Percentiles rank a stretch among this genome's conserved stretches.
These are phyloP conservation scores for Blastocladiella emersonii DNA, from an alignment of 371 early-diverging fungal genomes.

Conservation along the genomic window DNA sequence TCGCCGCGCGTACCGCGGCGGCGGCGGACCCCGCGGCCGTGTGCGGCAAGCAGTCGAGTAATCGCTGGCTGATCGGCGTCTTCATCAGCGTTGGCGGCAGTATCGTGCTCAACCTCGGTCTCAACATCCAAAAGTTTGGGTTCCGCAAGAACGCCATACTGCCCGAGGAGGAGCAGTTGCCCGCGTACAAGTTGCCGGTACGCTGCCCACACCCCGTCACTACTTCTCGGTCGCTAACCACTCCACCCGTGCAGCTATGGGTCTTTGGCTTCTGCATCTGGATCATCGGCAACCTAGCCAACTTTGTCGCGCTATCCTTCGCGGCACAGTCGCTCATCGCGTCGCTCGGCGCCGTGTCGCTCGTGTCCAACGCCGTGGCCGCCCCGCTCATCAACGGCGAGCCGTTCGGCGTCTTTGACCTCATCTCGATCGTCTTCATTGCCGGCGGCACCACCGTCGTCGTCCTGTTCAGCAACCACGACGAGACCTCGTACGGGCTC, in stretches of 20 bases:
- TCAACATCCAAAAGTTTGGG: conserved; percentile 74
- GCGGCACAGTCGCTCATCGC: conserved; percentile 78
- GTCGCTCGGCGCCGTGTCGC: conserved; percentile 61
- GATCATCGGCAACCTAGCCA: conserved; percentile 54
- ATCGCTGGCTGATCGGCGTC: conserved; percentile 42
- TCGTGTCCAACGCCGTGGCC: conserved; percentile 68
- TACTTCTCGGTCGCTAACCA: background rate
- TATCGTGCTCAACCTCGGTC: conserved; percentile 59
- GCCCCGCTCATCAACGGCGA: conserved; percentile 76
- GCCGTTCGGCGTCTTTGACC: conserved; percentile 38
- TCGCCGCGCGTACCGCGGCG: background rate
- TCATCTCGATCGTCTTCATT: conserved; percentile 59
- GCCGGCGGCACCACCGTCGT: conserved; percentile 63
- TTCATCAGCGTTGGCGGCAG: conserved; percentile 56
- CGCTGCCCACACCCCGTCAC: background rate
- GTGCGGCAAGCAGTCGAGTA: background rate
- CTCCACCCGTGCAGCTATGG: conserved; percentile 21
- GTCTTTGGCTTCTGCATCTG: conserved; percentile 52
- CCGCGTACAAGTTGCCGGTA: conserved; percentile 14
- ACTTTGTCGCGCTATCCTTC: conserved; percentile 64
- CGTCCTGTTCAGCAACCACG: conserved; percentile 48
- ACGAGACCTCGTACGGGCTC: conserved; percentile 43
- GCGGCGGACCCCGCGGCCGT: background rate
- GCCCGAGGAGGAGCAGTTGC: conserved; percentile 14
- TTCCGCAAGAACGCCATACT: conserved; percentile 22